A percentile compares a stretch with the other conserved stretches of the same genome.
Conservation (phyloP, 2,329 filamentous ascomycete genomes). For the Corniculantispora saksenae region DNA sequence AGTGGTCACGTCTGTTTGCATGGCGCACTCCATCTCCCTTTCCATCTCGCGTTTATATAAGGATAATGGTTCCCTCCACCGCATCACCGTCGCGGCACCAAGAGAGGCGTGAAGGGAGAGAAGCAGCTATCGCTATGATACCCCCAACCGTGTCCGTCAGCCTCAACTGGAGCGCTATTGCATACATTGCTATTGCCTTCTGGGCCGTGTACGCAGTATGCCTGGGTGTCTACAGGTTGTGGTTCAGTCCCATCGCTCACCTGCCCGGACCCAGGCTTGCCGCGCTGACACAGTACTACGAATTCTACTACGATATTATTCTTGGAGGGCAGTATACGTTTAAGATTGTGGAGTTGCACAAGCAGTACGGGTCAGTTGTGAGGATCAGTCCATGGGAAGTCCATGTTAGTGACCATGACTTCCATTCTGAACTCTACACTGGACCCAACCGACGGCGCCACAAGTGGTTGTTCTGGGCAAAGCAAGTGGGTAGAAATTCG, state of each 20-base stretch:
- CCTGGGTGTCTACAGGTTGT: constrained; percentile 35
- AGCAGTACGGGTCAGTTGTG: constrained; percentile 42
- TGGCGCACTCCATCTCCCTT: neutral
- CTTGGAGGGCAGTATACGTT: constrained; percentile 44
- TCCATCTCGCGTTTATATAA: neutral
- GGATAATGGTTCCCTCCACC: neutral
- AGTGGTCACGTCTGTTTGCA: neutral
- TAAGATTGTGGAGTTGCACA: constrained; percentile 43
- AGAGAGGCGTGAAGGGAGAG: neutral
- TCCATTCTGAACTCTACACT: constrained; percentile 42
- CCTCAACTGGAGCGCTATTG: constrained; percentile 29
- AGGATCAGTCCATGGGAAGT: constrained; percentile 44
- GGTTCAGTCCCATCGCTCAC: constrained; percentile 39
- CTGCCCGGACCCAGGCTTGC: constrained; percentile 43
- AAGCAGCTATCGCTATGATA: constrained; percentile 24
- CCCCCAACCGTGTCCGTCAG: constrained; percentile 26
- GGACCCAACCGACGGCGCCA: constrained; percentile 32
- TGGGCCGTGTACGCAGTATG: constrained; percentile 33
- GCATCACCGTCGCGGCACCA: neutral
- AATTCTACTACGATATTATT: constrained; percentile 46
- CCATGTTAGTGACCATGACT: constrained; percentile 39
- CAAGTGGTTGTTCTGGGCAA: constrained; percentile 38
- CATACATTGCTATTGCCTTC: constrained; percentile 26
- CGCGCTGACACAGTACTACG: constrained; percentile 41
- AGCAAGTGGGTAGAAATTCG: constrained; percentile 31